These are phyloP conservation scores for Anacardium occidentale DNA, from an alignment of 345 rosid species.

Conservation along the genomic window DNA sequence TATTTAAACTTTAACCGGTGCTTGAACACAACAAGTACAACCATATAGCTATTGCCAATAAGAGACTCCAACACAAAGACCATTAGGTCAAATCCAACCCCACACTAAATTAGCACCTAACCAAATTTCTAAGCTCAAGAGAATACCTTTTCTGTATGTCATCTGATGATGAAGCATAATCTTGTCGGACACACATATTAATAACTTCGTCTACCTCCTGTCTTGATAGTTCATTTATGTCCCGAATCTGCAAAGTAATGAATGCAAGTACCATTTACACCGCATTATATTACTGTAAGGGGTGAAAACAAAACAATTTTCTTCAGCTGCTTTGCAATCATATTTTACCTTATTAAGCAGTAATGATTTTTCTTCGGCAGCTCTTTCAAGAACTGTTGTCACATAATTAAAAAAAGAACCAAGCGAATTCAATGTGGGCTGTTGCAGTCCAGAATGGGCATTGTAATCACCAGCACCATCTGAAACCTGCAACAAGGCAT, in stretches of 20 bases:
- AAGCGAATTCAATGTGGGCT: slow-evolving; percentile 62
- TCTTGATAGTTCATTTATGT: slow-evolving; percentile 88
- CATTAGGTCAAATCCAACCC: too few relatives aligned
- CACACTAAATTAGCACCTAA: too few relatives aligned
- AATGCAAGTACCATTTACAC: not conserved
- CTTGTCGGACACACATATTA: slow-evolving; percentile 58
- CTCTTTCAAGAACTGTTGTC: slow-evolving; percentile 71
- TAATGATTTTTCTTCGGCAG: slow-evolving; percentile 80
- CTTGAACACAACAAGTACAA: too few relatives aligned
- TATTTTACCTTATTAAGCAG: slow-evolving; percentile 68
- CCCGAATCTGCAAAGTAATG: slow-evolving; percentile 59
- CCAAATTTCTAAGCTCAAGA: not conserved
- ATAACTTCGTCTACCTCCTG: slow-evolving; percentile 94
- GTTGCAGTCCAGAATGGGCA: slow-evolving; percentile 52
- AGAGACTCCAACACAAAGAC: too few relatives aligned
- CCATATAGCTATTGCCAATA: too few relatives aligned
- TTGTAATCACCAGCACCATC: slow-evolving; percentile 40
- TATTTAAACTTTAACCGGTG: too few relatives aligned
- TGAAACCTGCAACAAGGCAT: slow-evolving; percentile 46
- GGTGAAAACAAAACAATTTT: not conserved
- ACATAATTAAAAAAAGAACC: slow-evolving; percentile 65
- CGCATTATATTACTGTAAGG: not conserved
- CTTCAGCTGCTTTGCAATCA: not conserved
- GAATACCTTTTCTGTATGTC: slow-evolving; percentile 77
- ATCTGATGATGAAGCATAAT: slow-evolving; percentile 61